A percentile compares a stretch with the other conserved stretches of the same genome.
phyloP scores from a whole-genome alignment of 768 basidiomycete genomes.

The Coprinopsis marcescibilis region DNA sequence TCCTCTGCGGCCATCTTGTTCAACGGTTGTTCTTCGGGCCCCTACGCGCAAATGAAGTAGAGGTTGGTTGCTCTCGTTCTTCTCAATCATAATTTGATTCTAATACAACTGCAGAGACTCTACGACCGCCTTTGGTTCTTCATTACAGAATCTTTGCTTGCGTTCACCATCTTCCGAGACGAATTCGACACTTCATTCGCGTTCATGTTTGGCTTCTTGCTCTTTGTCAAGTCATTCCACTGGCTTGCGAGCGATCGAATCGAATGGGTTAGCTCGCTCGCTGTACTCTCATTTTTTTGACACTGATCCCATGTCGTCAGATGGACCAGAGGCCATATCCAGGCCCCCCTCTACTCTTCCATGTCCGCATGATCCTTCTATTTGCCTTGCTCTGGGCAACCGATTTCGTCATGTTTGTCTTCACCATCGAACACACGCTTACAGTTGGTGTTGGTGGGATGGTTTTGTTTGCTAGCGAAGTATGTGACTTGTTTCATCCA shows the following conservation, averaged over 20 bases:
- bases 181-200: slow-evolving; percentile 92
- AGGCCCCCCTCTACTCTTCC: slow-evolving; percentile 77
- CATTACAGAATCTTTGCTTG: slow-evolving; percentile 91
- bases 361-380: slow-evolving; percentile 72
- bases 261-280: slow-evolving; percentile 71
- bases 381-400: slow-evolving; percentile 70
- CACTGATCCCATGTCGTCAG: slow-evolving; percentile 36
- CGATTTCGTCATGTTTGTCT: slow-evolving; percentile 72
- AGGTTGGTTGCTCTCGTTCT: slow-evolving; percentile 53
- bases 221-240: slow-evolving; percentile 96
- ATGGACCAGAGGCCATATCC: slow-evolving; percentile 96
- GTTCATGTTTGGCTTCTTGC: slow-evolving; percentile 88
- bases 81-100: not conserved
- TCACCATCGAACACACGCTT: slow-evolving; percentile 77
- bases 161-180: slow-evolving; percentile 95
- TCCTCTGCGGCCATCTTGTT: slow-evolving; percentile 69
- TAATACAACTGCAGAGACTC: slow-evolving; percentile 63
- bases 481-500: slow-evolving; percentile 27
- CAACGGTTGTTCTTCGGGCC: slow-evolving; percentile 91
- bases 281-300: not conserved
- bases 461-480: slow-evolving; percentile 95
- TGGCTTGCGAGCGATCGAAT: slow-evolving; percentile 95
- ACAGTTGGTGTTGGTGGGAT: slow-evolving; percentile 80
- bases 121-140: slow-evolving; percentile 98
- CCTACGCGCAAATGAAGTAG: slow-evolving; percentile 82